Percentiles rank a stretch among this genome's conserved stretches.
phyloP scores from a whole-genome alignment of 148 eudicot genomes.

The Fallopia convolvulus region DNA sequence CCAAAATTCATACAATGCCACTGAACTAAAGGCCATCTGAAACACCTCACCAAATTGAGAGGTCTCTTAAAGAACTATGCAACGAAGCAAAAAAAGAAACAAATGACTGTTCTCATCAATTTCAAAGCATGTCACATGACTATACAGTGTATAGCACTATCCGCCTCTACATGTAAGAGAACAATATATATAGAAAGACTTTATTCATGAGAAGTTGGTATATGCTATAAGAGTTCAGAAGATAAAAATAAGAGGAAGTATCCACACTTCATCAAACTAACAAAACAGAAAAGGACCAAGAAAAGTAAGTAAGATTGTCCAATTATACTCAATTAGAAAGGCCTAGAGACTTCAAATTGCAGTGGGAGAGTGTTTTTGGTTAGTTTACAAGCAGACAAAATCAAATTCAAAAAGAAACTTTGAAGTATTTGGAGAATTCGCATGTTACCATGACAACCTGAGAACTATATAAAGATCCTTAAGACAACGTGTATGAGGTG shows the following conservation, averaged over 20 bases:
- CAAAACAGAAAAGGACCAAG: neutral
- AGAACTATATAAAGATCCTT: neutral
- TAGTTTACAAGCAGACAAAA: neutral
- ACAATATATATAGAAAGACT: neutral
- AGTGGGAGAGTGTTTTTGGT: neutral
- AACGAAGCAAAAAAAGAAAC: neutral
- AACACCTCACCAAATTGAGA: neutral
- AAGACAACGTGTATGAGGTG: neutral
- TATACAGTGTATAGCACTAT: neutral
- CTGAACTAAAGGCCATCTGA: neutral
- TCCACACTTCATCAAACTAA: neutral
- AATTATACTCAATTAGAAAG: neutral
- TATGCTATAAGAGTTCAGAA: neutral
- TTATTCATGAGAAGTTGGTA: neutral
- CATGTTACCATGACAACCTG: neutral
- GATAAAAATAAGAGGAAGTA: neutral
- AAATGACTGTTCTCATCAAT: neutral
- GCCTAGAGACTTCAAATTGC: neutral
- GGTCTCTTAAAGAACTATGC: neutral
- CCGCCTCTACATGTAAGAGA: neutral
- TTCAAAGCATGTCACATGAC: neutral
- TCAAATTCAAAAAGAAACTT: neutral
- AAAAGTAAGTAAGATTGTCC: neutral
- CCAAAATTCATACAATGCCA: neutral
- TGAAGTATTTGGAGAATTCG: neutral